These are phyloP conservation scores for Scedosporium dehoogii DNA, from an alignment of 2,329 filamentous ascomycete genomes.

Conservation along the genomic window DNA sequence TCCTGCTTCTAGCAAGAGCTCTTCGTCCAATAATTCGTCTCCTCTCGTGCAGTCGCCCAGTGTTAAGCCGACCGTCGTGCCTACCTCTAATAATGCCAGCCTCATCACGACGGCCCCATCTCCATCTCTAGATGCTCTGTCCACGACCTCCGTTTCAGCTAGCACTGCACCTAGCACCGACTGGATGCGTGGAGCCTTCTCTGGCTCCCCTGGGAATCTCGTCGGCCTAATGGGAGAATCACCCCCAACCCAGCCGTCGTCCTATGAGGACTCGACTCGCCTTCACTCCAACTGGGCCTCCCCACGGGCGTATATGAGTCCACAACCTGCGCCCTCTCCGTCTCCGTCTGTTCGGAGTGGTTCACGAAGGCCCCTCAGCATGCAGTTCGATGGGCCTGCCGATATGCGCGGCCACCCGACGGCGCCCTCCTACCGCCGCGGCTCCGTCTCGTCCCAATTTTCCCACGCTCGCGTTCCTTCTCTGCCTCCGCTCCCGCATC, in stretches of 20 bases:
- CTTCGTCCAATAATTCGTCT: neutral
- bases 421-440: conserved; percentile 27
- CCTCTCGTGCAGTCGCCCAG: conserved; percentile 29
- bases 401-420: conserved; percentile 13
- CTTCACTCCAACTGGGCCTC: conserved; percentile 32
- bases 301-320: conserved; percentile 32
- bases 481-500: conserved; percentile 61
- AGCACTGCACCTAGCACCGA: conserved; percentile 38
- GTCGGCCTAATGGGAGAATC: conserved; percentile 42
- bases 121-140: conserved; percentile 37
- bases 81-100: conserved; percentile 9
- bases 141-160: conserved; percentile 37
- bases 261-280: conserved; percentile 36
- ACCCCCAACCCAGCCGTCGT: conserved; percentile 41
- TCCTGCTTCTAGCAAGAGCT: conserved; percentile 17
- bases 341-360: conserved; percentile 22
- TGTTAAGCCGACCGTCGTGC: conserved; percentile 28
- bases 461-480: conserved; percentile 33
- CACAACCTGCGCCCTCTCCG: conserved; percentile 30
- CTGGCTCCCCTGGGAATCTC: conserved; percentile 42
- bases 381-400: conserved; percentile 34
- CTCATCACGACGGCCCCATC: conserved; percentile 24
- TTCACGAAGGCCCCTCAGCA: conserved; percentile 39
- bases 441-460: conserved; percentile 42
- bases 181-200: conserved; percentile 33